Conservation (phyloP, 306 rosid genomes). For the Luffa acutangula region DNA sequence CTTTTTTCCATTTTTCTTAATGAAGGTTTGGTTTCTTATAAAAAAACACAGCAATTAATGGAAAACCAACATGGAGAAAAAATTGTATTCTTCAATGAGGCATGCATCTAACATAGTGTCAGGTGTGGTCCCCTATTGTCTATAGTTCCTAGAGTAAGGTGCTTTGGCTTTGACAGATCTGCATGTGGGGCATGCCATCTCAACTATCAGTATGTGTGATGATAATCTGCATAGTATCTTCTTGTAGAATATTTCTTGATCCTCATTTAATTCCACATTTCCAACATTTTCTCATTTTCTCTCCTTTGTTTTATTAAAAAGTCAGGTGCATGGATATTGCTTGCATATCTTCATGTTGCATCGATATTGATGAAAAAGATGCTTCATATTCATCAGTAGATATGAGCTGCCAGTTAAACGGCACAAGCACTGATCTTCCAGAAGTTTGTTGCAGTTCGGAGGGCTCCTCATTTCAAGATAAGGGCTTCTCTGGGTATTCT, state of each 20-base stretch:
- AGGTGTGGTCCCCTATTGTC: neutral
- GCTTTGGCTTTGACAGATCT: neutral
- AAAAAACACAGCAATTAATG: neutral
- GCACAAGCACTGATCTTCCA: slow-evolving; percentile 28
- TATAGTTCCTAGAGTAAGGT: neutral
- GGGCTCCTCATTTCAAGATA: slow-evolving; percentile 29
- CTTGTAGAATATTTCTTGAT: neutral
- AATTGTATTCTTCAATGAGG: neutral
- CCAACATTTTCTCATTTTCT: neutral
- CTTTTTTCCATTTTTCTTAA: too few relatives aligned
- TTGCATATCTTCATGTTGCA: slow-evolving; percentile 22
- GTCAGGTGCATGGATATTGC: slow-evolving; percentile 21
- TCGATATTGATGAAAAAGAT: slow-evolving; percentile 30
- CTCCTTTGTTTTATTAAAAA: neutral
- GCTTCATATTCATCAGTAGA: slow-evolving; percentile 32
- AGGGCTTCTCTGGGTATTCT: slow-evolving; percentile 33
- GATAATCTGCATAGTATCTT: neutral
- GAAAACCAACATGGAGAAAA: neutral
- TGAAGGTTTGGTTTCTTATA: too few relatives aligned
- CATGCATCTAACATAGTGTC: neutral
- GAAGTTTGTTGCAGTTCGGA: slow-evolving; percentile 23
- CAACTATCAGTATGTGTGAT: neutral
- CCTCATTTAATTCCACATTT: neutral
- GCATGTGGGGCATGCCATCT: neutral
- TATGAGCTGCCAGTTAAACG: slow-evolving; percentile 56